Evolutionary conservation across 1,139 yeast genomes (phyloP).

Genomic region (Kodamaea sp.): DNA sequence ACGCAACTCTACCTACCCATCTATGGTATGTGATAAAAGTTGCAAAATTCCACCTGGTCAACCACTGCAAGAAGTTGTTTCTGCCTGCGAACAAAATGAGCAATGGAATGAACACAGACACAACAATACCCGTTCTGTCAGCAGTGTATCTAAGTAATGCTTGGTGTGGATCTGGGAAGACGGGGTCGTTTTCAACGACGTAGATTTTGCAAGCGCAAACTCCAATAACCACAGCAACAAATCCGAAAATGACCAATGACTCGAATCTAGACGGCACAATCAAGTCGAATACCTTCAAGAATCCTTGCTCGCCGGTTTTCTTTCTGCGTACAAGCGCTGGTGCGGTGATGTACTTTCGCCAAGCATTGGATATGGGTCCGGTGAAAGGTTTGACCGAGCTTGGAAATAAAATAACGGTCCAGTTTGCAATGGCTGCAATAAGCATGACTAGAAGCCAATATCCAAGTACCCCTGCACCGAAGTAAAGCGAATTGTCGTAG

Average conservation of each 20-base stretch:
- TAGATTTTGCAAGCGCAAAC: conserved; percentile 21
- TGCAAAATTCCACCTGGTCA: conserved; percentile 40
- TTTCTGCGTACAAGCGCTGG: conserved; percentile 32
- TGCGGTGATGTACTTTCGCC: conserved; percentile 31
- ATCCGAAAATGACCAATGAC: conserved; percentile 20
- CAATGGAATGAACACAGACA: conserved; percentile 33
- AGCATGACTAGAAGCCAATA: conserved; percentile 51
- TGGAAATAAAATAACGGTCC: conserved; percentile 35
- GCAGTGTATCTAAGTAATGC: conserved; percentile 30
- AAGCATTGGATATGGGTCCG: conserved; percentile 23
- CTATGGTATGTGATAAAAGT: conserved; percentile 39
- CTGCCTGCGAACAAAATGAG: conserved; percentile 45
- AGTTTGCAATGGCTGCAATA: conserved; percentile 41
- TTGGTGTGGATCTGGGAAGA: conserved; percentile 14
- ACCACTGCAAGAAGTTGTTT: conserved; percentile 44
- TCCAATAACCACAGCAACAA: conserved; percentile 10
- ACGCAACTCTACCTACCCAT: conserved; percentile 38
- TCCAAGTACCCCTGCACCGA: conserved; percentile 50
- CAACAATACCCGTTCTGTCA: conserved; percentile 37
- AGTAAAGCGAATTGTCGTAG: conserved; percentile 40
- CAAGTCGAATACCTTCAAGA: conserved; percentile 21
- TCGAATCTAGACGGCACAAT: conserved; percentile 19
- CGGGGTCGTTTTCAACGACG: conserved; percentile 25
- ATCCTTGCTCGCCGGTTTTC: conserved; percentile 24
- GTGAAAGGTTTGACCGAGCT: conserved; percentile 21